Evolutionary conservation across 805 yeast genomes (phyloP), one percentile per base, ranked within the genome.

Genomic region (Candida railenensis): DNA sequence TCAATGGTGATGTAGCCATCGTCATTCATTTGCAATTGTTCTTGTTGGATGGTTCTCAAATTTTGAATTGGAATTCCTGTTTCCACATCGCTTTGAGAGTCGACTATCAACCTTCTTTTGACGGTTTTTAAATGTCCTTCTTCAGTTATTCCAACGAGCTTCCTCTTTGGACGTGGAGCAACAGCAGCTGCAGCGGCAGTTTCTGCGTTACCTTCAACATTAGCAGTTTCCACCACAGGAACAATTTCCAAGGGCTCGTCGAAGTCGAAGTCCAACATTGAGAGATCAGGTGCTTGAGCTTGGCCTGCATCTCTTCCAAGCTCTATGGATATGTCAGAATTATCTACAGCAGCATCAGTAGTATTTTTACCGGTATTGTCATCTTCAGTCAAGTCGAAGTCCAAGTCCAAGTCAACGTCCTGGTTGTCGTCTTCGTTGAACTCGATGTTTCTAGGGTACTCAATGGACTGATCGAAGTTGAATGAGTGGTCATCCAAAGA

Each of bases 381-480:
- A 40, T 42, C 51, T 12, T 47, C 53, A 28, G 49, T 56, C 39
- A 61, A 58, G 40, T 72, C 73, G 34, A 83, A 67, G 54, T 82
- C 83, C 39, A 83, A 68, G 22, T 78, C 83, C 46, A 81, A 65
- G 46, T 79, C 85, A 28, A 71, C 65, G 44, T 67, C 69, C 9
- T 55, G 65, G 37, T 59, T 59, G 32, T 56, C 66, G 2, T 58
- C 61, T 3, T 65, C 68, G 51, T 57, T 25, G 37, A 22, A 5
- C 63, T 71, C 16, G 51, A 43, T 62, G 3, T 59, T 64, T 62
- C 94, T 78, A 8, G 85, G 88, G 38, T 82, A 55, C 60, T 88
- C 96, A 37, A 88, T 74, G 0, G 91, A 84, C 28, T 69, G 73
- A 54, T 84, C 85, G 38, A 73, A 67, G 2, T 63, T 30, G 62